Conservation (phyloP, 2,329 filamentous ascomycete genomes). For the Calonectria fujianensis region DNA sequence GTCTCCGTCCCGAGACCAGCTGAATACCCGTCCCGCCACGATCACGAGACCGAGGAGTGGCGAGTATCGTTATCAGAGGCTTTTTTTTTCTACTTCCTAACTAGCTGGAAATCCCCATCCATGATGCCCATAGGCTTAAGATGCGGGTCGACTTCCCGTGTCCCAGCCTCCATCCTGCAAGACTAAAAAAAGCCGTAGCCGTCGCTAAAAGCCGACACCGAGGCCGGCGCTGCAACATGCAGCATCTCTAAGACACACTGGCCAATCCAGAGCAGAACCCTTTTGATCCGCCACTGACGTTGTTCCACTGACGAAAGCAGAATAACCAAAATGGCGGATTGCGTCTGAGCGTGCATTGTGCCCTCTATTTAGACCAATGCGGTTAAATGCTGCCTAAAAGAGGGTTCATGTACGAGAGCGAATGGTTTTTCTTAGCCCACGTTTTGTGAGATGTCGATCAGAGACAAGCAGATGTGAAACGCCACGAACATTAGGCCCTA, state of each 20-base stretch:
- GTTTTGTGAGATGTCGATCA: constrained; percentile 13
- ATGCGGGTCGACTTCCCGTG: constrained; percentile 29
- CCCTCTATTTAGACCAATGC: not conserved
- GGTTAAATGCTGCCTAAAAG: not conserved
- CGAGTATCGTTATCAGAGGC: not conserved
- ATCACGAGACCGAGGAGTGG: constrained; percentile 3
- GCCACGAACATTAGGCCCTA: not conserved
- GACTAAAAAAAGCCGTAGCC: constrained; percentile 14
- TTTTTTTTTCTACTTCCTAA: not conserved
- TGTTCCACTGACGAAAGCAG: not conserved
- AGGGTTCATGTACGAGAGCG: constrained; percentile 28
- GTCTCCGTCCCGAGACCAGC: not conserved
- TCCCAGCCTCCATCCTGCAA: constrained; percentile 32
- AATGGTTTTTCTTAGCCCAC: not conserved
- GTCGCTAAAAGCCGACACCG: not conserved
- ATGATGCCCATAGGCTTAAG: not conserved
- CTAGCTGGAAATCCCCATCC: not conserved
- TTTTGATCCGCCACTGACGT: not conserved
- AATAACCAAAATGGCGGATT: not conserved
- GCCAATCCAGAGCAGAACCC: constrained; percentile 19
- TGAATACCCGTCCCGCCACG: not conserved
- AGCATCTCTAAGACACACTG: constrained; percentile 16
- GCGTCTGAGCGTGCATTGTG: constrained; percentile 21
- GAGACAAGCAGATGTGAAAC: not conserved
- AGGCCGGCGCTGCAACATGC: constrained; percentile 8